Conservation (phyloP, 495 filamentous ascomycete genomes). For the Cryomyces antarcticus region DNA sequence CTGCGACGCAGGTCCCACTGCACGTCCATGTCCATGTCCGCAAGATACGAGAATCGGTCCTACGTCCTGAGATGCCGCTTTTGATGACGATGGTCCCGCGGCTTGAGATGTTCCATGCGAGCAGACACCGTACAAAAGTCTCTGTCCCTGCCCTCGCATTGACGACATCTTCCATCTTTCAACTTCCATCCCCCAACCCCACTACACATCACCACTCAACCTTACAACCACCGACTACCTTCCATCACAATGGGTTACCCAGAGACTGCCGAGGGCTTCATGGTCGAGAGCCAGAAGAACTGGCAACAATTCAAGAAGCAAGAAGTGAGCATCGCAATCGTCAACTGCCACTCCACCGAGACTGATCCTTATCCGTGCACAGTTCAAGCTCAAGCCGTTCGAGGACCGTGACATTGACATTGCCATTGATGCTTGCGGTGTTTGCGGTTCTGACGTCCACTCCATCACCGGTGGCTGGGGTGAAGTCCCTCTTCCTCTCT, state of each 20-base stretch:
- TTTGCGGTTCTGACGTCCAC: conserved; percentile 65
- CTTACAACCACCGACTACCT: not conserved
- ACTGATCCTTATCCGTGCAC: not conserved
- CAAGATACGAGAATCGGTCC: too few relatives aligned
- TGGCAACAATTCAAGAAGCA: conserved; percentile 44
- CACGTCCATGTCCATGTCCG: too few relatives aligned
- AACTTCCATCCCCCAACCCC: not conserved
- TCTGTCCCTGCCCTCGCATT: too few relatives aligned
- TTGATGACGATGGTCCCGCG: too few relatives aligned
- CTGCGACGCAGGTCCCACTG: too few relatives aligned
- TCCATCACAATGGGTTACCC: conserved; percentile 47
- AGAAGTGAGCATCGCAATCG: conserved; percentile 25
- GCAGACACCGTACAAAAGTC: too few relatives aligned
- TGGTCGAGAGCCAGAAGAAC: conserved; percentile 38
- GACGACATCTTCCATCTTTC: not conserved
- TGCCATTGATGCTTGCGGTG: conserved; percentile 52
- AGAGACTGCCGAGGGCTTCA: conserved; percentile 56
- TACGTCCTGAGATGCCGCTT: too few relatives aligned
- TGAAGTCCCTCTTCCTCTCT: conserved; percentile 41
- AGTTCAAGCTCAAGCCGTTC: conserved; percentile 66
- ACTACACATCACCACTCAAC: not conserved
- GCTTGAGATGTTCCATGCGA: too few relatives aligned
- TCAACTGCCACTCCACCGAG: not conserved
- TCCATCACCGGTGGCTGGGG: conserved; percentile 65
- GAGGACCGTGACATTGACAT: conserved; percentile 57